These are phyloP conservation scores for Xerocomellus amylosporus DNA, from an alignment of 768 basidiomycete species.

Conservation along the genomic window DNA sequence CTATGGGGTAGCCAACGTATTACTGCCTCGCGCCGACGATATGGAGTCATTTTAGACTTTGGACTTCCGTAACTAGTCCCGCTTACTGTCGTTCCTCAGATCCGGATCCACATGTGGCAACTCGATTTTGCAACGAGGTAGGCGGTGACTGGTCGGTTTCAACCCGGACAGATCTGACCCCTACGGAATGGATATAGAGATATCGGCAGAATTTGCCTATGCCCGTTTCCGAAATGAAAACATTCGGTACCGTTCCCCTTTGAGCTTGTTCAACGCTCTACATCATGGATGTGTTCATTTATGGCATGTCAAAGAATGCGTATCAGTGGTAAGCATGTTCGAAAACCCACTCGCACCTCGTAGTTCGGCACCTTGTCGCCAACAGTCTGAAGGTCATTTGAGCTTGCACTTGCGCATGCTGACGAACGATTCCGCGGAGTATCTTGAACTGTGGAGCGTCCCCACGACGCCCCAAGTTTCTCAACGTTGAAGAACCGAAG, in stretches of 20 bases:
- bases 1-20: background rate
- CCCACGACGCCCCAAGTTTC: background rate
- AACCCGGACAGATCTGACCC: background rate
- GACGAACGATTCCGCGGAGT: background rate
- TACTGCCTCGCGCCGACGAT: background rate
- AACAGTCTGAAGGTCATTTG: background rate
- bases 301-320: background rate
- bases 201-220: constrained; percentile 2
- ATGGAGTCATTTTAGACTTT: background rate
- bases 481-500: background rate
- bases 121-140: background rate
- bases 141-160: background rate
- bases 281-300: background rate
- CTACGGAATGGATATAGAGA: background rate
- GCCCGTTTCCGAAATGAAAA: constrained; percentile 18
- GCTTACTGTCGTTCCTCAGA: background rate
- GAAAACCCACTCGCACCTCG: too few species aligned
- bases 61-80: background rate
- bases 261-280: background rate
- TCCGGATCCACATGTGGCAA: background rate
- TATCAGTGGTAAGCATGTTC: too few species aligned
- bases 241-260: background rate
- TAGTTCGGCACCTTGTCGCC: too few species aligned
- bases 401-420: background rate
- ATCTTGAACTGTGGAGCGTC: background rate